Evolutionary conservation across 495 filamentous ascomycete genomes (phyloP).

Genomic region (Clohesyomyces aquaticus): DNA sequence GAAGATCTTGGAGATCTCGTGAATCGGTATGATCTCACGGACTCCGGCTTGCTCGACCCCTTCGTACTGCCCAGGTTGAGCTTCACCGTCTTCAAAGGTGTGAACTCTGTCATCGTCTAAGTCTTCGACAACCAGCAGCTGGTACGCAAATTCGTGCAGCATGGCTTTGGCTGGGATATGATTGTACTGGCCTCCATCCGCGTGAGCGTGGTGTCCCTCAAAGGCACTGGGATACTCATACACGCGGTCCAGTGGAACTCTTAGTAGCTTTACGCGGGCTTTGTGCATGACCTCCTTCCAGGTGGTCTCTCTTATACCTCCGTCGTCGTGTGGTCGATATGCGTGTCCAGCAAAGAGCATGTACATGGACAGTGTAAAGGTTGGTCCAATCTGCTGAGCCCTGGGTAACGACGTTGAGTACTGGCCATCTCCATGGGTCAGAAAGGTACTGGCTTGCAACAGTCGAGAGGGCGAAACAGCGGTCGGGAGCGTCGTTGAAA

Average conservation of each 20-base stretch:
- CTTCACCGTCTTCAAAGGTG: constrained; percentile 68
- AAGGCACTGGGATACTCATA: constrained; percentile 46
- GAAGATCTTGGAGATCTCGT: constrained; percentile 94
- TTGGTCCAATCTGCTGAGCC: constrained; percentile 83
- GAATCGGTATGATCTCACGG: constrained; percentile 80
- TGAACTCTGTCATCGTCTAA: constrained; percentile 90
- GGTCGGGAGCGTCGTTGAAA: constrained; percentile 75
- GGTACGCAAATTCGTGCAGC: constrained; percentile 80
- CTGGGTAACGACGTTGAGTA: constrained; percentile 67
- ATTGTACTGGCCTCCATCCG: constrained; percentile 2
- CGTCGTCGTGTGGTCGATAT: constrained; percentile 61
- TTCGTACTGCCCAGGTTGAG: constrained; percentile 67
- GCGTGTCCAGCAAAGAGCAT: constrained; percentile 92
- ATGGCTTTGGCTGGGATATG: constrained; percentile 56
- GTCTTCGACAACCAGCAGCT: constrained; percentile 88
- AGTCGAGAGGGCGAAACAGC: constrained; percentile 90
- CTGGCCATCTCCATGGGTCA: constrained; percentile 85
- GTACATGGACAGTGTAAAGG: constrained; percentile 88
- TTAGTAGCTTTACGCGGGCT: constrained; percentile 76
- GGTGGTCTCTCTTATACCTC: constrained; percentile 71
- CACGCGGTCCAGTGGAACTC: constrained; percentile 52
- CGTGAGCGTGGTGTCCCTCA: background rate
- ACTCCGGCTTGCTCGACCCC: constrained; percentile 76
- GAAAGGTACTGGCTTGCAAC: constrained; percentile 89
- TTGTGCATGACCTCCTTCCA: constrained; percentile 99